A percentile compares a stretch with the other conserved stretches of the same genome.
Evolutionary conservation across 805 yeast genomes (phyloP).

Genomic region (Pichia nakasei): DNA sequence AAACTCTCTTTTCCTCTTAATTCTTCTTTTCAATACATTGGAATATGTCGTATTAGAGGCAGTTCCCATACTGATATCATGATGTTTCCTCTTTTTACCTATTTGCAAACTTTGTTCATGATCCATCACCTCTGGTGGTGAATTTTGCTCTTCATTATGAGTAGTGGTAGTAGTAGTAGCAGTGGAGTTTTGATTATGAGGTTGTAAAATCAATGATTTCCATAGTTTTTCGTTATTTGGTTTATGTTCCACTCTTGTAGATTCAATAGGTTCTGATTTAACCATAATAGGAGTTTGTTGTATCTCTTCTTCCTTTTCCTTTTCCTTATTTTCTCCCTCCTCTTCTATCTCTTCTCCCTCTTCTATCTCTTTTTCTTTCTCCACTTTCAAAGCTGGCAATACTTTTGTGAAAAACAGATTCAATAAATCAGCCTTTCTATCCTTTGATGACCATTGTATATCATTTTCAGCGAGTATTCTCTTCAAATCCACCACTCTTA

Average conservation of each 20-base stretch:
- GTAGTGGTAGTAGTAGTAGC: no score
- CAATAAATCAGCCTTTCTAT: slow-evolving; percentile 58
- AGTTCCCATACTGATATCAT: background rate
- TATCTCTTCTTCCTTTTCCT: background rate
- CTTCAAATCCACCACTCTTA: slow-evolving; percentile 60
- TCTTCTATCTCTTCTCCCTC: background rate
- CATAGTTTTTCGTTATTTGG: background rate
- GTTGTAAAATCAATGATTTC: background rate
- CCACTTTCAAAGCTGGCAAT: slow-evolving; percentile 2
- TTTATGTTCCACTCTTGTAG: no score
- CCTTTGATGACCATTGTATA: slow-evolving; percentile 43
- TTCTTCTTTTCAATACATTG: background rate
- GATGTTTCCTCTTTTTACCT: background rate
- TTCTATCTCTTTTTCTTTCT: background rate
- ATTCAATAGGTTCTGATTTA: no score
- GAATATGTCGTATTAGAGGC: background rate
- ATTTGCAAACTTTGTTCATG: no score
- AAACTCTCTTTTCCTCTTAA: background rate
- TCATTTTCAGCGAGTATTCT: slow-evolving; percentile 47
- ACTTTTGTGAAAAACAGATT: slow-evolving; percentile 9
- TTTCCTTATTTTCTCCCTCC: background rate
- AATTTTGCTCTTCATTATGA: no score
- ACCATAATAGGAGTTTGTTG: no score
- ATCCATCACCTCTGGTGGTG: no score
- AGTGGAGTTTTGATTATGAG: no score